Conservation (phyloP, 2,329 filamentous ascomycete genomes). For the Stagonosporopsis cucurbitacearum region DNA sequence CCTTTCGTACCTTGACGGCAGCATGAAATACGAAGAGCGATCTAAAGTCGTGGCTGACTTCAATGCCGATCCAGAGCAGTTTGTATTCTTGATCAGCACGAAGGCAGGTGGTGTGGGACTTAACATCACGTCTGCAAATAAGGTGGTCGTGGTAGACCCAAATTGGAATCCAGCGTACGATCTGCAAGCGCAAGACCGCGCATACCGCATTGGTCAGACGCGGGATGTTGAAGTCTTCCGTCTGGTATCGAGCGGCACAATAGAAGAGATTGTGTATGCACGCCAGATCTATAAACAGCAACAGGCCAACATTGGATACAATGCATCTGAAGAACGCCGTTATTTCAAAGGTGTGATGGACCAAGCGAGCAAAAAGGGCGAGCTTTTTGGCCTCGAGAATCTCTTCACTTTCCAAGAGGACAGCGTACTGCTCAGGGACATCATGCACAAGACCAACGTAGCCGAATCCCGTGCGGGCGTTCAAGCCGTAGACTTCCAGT, state of each 20-base stretch:
- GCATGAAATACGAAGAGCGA: constrained; percentile 81
- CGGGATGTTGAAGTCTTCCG: constrained; percentile 96
- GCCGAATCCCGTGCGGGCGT: constrained; percentile 90
- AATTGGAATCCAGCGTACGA: constrained; percentile 98
- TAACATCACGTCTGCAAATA: constrained; percentile 97
- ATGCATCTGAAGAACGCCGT: constrained; percentile 85
- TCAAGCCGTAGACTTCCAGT: constrained; percentile 75
- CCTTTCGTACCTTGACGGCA: constrained; percentile 88
- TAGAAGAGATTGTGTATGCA: constrained; percentile 97
- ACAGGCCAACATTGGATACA: constrained; percentile 97
- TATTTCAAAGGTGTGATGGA: constrained; percentile 97
- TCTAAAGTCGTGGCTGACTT: constrained; percentile 85
- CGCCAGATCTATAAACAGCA: constrained; percentile 99
- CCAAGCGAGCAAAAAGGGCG: constrained; percentile 79
- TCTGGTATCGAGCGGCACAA: constrained; percentile 86
- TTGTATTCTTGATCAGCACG: constrained; percentile 95
- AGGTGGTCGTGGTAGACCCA: constrained; percentile 95
- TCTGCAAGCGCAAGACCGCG: constrained; percentile 92
- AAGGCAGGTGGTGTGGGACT: constrained; percentile 91
- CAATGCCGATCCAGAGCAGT: constrained; percentile 84
- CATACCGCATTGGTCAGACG: constrained; percentile 92
- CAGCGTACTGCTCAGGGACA: constrained; percentile 84
- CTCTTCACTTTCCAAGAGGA: constrained; percentile 82
- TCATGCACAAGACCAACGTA: constrained; percentile 98
- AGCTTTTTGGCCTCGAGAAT: constrained; percentile 90